Base-by-base conservation (phyloP, 306 rosid genomes). In the Trifolium pratense region DNA sequence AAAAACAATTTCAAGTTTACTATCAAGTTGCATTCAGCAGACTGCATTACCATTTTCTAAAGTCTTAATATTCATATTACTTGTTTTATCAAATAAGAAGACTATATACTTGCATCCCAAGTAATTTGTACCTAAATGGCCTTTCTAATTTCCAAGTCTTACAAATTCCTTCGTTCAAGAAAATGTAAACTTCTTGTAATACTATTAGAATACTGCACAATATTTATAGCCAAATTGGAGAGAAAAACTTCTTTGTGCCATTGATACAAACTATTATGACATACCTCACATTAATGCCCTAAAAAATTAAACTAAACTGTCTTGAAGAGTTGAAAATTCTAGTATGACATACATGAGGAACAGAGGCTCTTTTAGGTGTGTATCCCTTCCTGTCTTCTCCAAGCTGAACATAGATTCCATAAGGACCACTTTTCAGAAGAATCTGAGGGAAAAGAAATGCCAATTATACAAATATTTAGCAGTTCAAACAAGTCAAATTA, bases 301-400 rank as follows among this genome's bases (percentile, higher is more conserved):
- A 32, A 58, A 58, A 21, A 40, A 21, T 14, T 40, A 66, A 25
- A 25, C 4, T 37, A 66, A 42, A 40, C 36, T 42, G 37, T 52
- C 55, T 42, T 36, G 32, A 29, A 59, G 75, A 42, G 18, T 66
- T 65, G 78, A 78, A 74, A 81, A 51, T 15, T 67, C 34, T 6
- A 31, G 69, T 32, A 36, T 46, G 14, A 67, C 94, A 71, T 91
- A 94, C 99, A 81, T 87, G 92, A 77, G 95, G 88, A 67, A 78
- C 81, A 53, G 95, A 87, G 46, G 90, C 81, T 85, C 99, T 86
- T 86, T 86, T 88, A 26, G 99, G 99, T 49, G 66, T 11, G 79
- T 75, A 82, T 51, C 88, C 92, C 78, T 88, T 95, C 84, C 81
- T 86, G 80, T 95, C 99, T 81, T 91, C 97, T 61, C 99, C 97